A percentile compares a stretch with the other conserved stretches of the same genome.
These are phyloP conservation scores for Lactarius deliciosus DNA, from an alignment of 768 basidiomycete genomes.

Conservation along the genomic window DNA sequence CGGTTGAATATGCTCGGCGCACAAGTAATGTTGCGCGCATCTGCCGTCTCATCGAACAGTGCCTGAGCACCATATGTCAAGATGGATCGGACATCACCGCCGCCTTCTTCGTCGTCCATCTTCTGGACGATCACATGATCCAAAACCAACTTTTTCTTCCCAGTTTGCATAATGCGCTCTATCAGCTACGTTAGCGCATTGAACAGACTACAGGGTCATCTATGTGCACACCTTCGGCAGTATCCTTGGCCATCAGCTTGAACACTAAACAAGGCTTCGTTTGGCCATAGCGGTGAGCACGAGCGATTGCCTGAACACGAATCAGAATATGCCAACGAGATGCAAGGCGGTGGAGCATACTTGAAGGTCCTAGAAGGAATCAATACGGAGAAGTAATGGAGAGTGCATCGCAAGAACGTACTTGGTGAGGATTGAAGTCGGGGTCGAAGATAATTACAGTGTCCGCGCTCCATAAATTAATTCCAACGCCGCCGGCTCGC, in stretches of 20 bases:
- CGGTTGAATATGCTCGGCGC: conserved; percentile 6
- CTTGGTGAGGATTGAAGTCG: conserved; percentile 98
- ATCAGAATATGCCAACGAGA: not conserved
- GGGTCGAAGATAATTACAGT: conserved; percentile 91
- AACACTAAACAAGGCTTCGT: conserved; percentile 92
- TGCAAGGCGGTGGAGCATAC: conserved; percentile 44
- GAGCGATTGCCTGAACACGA: conserved; percentile 76
- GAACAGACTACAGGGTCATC: not conserved
- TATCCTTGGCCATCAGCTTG: conserved; percentile 93
- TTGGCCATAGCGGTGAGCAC: conserved; percentile 94
- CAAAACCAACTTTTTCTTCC: conserved; percentile 93
- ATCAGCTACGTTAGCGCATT: conserved; percentile 1
- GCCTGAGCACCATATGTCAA: conserved; percentile 86
- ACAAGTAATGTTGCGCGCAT: conserved; percentile 70
- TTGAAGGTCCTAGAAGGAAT: conserved; percentile 73
- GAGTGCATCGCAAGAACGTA: conserved; percentile 35
- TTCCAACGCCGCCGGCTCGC: conserved; percentile 57
- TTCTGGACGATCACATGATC: conserved; percentile 96
- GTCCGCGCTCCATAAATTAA: conserved; percentile 70
- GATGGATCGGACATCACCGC: conserved; percentile 79
- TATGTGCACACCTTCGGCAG: conserved; percentile 69
- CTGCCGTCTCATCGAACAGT: conserved; percentile 67
- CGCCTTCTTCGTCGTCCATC: conserved; percentile 83
- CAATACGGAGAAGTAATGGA: conserved; percentile 1
- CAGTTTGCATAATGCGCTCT: conserved; percentile 90